Evolutionary conservation across 169 alveolate genomes (phyloP).

Genomic region (Cryptosporidium sp.): DNA sequence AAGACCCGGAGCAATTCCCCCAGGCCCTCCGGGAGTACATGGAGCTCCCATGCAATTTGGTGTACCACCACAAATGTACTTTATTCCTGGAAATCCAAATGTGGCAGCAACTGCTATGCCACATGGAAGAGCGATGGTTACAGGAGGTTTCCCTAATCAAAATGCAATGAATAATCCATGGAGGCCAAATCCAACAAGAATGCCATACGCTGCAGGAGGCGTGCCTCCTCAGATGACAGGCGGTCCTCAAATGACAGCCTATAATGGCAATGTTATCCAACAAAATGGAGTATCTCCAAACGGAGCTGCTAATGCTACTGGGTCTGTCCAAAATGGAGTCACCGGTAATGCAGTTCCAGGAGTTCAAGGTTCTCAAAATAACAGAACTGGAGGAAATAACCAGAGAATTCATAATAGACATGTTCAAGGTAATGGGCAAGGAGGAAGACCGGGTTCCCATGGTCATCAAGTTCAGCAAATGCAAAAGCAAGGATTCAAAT

Average conservation of each 20-base stretch:
- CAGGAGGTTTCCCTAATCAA: slow-evolving; percentile 60
- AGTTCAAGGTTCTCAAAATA: slow-evolving; percentile 23
- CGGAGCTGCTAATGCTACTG: slow-evolving; percentile 23
- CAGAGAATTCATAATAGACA: slow-evolving; percentile 66
- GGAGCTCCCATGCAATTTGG: slow-evolving; percentile 76
- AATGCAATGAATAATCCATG: slow-evolving; percentile 44
- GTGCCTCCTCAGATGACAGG: slow-evolving; percentile 56
- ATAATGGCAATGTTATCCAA: slow-evolving; percentile 60
- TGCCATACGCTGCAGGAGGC: slow-evolving; percentile 47
- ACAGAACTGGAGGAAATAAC: slow-evolving; percentile 50
- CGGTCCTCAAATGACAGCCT: slow-evolving; percentile 57
- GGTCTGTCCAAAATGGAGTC: slow-evolving; percentile 34
- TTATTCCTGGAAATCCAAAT: slow-evolving; percentile 70
- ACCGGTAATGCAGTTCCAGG: slow-evolving; percentile 43
- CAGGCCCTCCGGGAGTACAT: slow-evolving; percentile 76
- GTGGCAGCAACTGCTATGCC: slow-evolving; percentile 63
- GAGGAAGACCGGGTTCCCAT: slow-evolving; percentile 68
- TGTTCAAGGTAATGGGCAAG: slow-evolving; percentile 32
- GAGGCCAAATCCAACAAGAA: slow-evolving; percentile 70
- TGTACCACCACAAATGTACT: slow-evolving; percentile 74
- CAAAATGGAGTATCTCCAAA: slow-evolving; percentile 29
- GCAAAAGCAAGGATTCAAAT: slow-evolving; percentile 59
- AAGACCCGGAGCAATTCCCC: slow-evolving; percentile 74
- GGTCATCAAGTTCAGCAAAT: slow-evolving; percentile 34
- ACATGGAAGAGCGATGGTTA: slow-evolving; percentile 45